A percentile compares a stretch with the other conserved stretches of the same genome.
Conservation (phyloP, 306 rosid species). For the Cyclanthera cordifolia region DNA sequence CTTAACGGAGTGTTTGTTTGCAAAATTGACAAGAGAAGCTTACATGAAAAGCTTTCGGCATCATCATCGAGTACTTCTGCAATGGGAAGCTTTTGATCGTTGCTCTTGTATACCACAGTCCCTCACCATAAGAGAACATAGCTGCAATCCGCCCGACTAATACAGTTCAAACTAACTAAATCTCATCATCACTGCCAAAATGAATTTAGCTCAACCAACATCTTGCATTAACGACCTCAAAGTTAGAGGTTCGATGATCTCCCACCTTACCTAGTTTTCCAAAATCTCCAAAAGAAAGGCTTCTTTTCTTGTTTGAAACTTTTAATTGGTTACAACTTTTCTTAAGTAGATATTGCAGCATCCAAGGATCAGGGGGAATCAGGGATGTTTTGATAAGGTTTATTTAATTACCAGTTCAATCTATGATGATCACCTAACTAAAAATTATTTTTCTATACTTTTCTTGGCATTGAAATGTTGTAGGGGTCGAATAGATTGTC, state of each 20-base stretch:
- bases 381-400: not conserved
- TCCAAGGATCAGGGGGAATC: not conserved
- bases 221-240: too few species aligned
- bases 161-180: not conserved
- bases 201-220: too few species aligned
- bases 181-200: not conserved
- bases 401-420: not conserved
- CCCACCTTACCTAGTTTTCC: too few species aligned
- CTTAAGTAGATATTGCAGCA: not conserved
- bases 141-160: not conserved
- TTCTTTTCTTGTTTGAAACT: not conserved
- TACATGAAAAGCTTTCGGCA: slow-evolving; percentile 88
- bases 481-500: too few species aligned
- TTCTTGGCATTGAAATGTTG: too few species aligned
- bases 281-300: not conserved
- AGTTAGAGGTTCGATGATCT: too few species aligned
- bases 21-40: slow-evolving; percentile 17
- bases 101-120: slow-evolving; percentile 61
- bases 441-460: too few species aligned
- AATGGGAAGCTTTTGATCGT: slow-evolving; percentile 44
- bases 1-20: too few species aligned
- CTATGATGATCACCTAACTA: too few species aligned
- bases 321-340: not conserved
- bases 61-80: slow-evolving; percentile 87
- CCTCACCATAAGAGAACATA: too few species aligned